phyloP scores from a whole-genome alignment of 1,284 basidiomycete genomes.

The Kalmanozyma brasiliensis region DNA sequence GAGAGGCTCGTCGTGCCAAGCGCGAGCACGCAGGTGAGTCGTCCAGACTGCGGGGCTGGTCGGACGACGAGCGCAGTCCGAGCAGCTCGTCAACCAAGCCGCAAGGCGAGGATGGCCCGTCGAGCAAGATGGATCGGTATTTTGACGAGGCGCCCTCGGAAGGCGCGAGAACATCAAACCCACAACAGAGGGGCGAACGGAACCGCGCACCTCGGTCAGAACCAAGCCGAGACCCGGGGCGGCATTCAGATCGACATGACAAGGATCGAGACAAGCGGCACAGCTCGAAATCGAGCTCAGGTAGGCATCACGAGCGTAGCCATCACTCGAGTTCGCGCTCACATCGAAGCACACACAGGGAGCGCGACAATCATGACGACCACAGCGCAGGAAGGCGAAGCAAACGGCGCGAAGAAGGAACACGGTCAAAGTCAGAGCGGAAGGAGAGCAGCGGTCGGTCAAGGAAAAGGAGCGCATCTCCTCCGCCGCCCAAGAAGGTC shows the following conservation, averaged over 20 bases:
- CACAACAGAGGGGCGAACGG: background rate
- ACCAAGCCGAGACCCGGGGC: background rate
- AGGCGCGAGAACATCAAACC: background rate
- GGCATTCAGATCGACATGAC: constrained; percentile 1
- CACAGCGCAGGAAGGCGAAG: background rate
- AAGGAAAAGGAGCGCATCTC: constrained; percentile 3
- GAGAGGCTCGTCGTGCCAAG: background rate
- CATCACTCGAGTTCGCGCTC: constrained; percentile 1
- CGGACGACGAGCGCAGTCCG: constrained; percentile 7
- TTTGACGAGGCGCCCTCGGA: constrained; percentile 45
- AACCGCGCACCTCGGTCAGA: background rate
- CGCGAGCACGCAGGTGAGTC: background rate
- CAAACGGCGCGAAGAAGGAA: background rate
- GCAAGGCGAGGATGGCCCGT: background rate
- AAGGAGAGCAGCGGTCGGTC: background rate
- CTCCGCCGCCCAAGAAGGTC: constrained; percentile 9
- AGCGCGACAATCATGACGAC: background rate
- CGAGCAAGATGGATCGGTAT: constrained; percentile 62
- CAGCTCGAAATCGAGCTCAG: constrained; percentile 1
- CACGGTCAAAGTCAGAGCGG: background rate
- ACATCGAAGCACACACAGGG: constrained; percentile 1
- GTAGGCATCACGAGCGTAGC: background rate
- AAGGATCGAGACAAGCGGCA: background rate
- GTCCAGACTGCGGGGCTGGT: constrained; percentile 16
- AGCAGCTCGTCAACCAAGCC: no score